Evolutionary conservation across 1,284 basidiomycete genomes (phyloP).

Genomic region (Moesziomyces sp.): DNA sequence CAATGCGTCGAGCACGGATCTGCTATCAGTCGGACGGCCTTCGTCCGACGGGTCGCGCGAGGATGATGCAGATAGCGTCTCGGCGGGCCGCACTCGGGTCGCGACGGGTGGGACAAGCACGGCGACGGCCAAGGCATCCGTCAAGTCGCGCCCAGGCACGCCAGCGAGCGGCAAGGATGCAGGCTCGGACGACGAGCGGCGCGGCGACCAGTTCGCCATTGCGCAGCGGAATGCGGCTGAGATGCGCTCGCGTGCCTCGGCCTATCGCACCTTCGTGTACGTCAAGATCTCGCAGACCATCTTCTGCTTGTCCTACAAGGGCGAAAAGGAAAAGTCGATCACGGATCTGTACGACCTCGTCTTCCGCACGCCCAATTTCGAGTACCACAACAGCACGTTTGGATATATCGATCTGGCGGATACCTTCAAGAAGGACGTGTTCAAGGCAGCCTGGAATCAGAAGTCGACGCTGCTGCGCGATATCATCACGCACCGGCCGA

Average conservation of each 20-base stretch:
- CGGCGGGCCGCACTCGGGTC: constrained; percentile 10
- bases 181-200: constrained; percentile 13
- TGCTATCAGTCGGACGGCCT: constrained; percentile 14
- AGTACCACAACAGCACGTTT: constrained; percentile 88
- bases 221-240: constrained; percentile 63
- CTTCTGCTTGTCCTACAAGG: constrained; percentile 70
- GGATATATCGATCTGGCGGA: constrained; percentile 70
- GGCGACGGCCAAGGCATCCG: constrained; percentile 8
- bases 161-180: constrained; percentile 19
- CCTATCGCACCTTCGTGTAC: constrained; percentile 78
- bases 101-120: constrained; percentile 1
- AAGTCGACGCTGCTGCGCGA: constrained; percentile 60
- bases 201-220: constrained; percentile 47
- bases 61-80: constrained; percentile 16
- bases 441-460: constrained; percentile 65
- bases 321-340: constrained; percentile 70
- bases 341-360: constrained; percentile 72
- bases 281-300: constrained; percentile 80
- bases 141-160: constrained; percentile 28
- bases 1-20: constrained; percentile 12
- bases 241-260: constrained; percentile 70
- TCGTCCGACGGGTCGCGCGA: constrained; percentile 36
- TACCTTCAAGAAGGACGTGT: constrained; percentile 62
- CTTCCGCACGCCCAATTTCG: constrained; percentile 73
- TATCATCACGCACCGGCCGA: constrained; percentile 54